Conservation (phyloP, 371 early-diverging fungal genomes). For the Mortierella sp. region DNA sequence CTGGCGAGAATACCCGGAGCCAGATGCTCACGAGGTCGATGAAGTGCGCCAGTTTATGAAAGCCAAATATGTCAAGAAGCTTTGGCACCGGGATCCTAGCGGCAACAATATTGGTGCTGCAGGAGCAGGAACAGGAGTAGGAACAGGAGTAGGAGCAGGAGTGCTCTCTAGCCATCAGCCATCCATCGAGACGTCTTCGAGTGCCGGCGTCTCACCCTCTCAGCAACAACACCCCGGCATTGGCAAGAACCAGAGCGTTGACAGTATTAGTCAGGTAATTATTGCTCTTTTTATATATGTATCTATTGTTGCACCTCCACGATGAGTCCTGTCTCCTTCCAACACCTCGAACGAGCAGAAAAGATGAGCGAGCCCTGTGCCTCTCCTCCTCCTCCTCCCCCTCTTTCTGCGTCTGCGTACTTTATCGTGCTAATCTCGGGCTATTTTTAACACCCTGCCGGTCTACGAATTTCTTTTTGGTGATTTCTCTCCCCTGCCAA, state of each 20-base stretch:
- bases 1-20: constrained; percentile 51
- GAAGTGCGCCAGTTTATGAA: constrained; percentile 48
- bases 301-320: not conserved
- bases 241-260: constrained; percentile 24
- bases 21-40: constrained; percentile 43
- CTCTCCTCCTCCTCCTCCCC: constrained; percentile 9
- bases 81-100: constrained; percentile 39
- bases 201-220: too few species aligned
- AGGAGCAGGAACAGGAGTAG: too few species aligned
- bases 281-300: constrained; percentile 3
- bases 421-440: too few species aligned
- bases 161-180: not conserved
- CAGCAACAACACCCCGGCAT: not conserved
- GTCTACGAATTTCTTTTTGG: too few species aligned
- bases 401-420: too few species aligned
- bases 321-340: not conserved
- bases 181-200: not conserved
- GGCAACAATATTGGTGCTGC: not conserved
- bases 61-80: constrained; percentile 51
- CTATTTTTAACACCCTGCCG: too few species aligned
- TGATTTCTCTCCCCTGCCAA: too few species aligned
- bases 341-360: not conserved
- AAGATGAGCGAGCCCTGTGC: not conserved
- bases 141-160: constrained; percentile 1
- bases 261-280: constrained; percentile 19